Evolutionary conservation across 164 flowering plant species (phyloP), one percentile per base, ranked within the genome.

Genomic region (Warburgia ugandensis): DNA sequence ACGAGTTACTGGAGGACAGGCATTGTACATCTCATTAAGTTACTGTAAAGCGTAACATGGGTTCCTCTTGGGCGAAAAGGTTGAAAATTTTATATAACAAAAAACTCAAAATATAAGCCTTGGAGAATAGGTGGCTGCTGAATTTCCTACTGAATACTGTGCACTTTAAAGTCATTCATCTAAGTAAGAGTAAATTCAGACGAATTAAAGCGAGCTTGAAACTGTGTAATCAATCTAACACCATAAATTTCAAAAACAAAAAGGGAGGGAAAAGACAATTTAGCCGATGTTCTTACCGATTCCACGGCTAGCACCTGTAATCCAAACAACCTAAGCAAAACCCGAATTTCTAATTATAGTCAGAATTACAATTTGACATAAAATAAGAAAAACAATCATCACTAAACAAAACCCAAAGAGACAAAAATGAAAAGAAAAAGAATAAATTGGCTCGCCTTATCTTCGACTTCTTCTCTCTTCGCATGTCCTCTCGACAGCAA

Each of bases 221-320:
- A 42, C 3, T 42, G 20, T 10, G 23, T 10, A 5, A 25, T 11
- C 47, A 0, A 44, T 26, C 22, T 46, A 11, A 46, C 5, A 26
- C 13, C 33, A 23, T 8, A 39, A 43, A 36, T 4, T 11, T 10
- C 14, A 28, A 47, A 50, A 37, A 31, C 14, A 2, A 29, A n/a
- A n/a, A n/a, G 17, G 12, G 21, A 52, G 52, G 20, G 27, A 48
- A n/a, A n/a, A n/a, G n/a, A n/a, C n/a, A n/a, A n/a, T n/a, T n/a
- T n/a, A n/a, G n/a, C n/a, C n/a, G n/a, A n/a, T n/a, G n/a, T n/a
- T n/a, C 68, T 48, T 66, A 90, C 97, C 97, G 3, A 86, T 90
- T 59, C 97, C 97, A 2, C 94, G 84, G 71, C 97, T 86, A 3
- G 95, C 95, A 4, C 97, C 97, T 38, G 97, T 84, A 45, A 90